Conservation (phyloP, 306 rosid species). For the Clitoria ternatea region DNA sequence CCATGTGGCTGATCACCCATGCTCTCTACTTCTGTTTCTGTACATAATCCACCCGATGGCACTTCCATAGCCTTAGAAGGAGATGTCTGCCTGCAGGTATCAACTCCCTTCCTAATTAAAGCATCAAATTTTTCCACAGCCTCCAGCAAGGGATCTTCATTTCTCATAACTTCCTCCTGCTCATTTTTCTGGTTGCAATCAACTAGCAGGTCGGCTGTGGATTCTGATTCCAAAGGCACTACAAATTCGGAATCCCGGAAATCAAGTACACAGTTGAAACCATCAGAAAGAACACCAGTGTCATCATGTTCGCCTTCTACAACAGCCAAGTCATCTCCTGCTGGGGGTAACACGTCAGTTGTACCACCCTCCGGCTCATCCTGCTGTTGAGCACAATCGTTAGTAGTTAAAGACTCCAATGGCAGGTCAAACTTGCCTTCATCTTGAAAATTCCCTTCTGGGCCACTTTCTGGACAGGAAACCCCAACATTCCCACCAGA, state of each 20-base stretch:
- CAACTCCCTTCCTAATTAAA: slow-evolving; percentile 37
- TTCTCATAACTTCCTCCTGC: slow-evolving; percentile 37
- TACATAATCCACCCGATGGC: not conserved
- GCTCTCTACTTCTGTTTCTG: not conserved
- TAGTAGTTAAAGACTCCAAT: slow-evolving; percentile 14
- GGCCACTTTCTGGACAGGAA: slow-evolving; percentile 20
- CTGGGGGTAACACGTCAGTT: slow-evolving; percentile 12
- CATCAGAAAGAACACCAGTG: slow-evolving; percentile 25
- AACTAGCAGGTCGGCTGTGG: slow-evolving; percentile 22
- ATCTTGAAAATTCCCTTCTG: slow-evolving; percentile 29
- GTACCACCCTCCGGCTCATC: slow-evolving; percentile 39
- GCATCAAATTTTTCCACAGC: slow-evolving; percentile 31
- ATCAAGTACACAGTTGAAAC: slow-evolving; percentile 27
- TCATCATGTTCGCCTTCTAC: slow-evolving; percentile 21
- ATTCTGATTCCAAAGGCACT: slow-evolving; percentile 30
- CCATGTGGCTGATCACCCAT: slow-evolving; percentile 24
- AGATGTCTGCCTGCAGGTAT: slow-evolving; percentile 16
- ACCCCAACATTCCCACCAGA: slow-evolving; percentile 25
- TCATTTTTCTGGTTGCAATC: slow-evolving; percentile 36
- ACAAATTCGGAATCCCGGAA: slow-evolving; percentile 34
- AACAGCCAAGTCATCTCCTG: slow-evolving; percentile 21
- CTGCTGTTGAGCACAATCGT: slow-evolving; percentile 29
- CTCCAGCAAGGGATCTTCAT: slow-evolving; percentile 31
- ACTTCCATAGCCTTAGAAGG: not conserved
- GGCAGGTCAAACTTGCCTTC: slow-evolving; percentile 31